phyloP scores from a whole-genome alignment of 352 stramenopile species.

The Globisporangium abappressorium region DNA sequence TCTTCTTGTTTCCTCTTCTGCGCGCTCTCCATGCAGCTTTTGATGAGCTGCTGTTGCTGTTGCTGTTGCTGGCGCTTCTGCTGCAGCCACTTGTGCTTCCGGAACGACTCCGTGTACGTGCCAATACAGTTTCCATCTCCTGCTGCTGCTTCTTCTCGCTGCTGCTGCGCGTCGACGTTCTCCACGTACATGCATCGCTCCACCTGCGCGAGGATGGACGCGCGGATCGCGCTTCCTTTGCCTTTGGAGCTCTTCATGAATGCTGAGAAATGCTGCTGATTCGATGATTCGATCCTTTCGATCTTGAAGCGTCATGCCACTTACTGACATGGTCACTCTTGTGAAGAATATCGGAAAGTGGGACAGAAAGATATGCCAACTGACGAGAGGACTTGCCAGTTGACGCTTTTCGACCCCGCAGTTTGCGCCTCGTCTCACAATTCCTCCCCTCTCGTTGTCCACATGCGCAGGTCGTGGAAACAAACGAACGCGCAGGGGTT shows the following conservation, averaged over 20 bases:
- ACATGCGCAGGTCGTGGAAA: neutral
- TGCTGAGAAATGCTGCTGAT: neutral
- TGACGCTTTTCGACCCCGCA: neutral
- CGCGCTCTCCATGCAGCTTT: neutral
- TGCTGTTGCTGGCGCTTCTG: constrained; percentile 26
- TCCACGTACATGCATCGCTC: constrained; percentile 47
- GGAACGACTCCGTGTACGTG: constrained; percentile 34
- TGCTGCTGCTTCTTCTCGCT: neutral
- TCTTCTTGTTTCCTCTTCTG: neutral
- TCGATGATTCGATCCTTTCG: neutral
- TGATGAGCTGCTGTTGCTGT: neutral
- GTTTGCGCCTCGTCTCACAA: neutral
- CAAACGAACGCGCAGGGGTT: too few relatives aligned
- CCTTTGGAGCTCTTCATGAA: constrained; percentile 5
- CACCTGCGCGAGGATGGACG: constrained; percentile 33
- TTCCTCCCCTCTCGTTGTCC: neutral
- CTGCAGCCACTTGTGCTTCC: constrained; percentile 42
- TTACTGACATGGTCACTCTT: constrained; percentile 1
- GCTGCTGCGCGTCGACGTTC: constrained; percentile 23
- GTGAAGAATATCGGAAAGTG: neutral
- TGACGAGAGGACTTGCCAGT: neutral
- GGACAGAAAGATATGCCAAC: neutral
- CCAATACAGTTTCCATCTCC: neutral
- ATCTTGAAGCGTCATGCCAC: neutral
- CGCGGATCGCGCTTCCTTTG: constrained; percentile 9